Base-by-base conservation (phyloP, 2,329 filamentous ascomycete species). In the Tolypocladium ophioglossoides region DNA sequence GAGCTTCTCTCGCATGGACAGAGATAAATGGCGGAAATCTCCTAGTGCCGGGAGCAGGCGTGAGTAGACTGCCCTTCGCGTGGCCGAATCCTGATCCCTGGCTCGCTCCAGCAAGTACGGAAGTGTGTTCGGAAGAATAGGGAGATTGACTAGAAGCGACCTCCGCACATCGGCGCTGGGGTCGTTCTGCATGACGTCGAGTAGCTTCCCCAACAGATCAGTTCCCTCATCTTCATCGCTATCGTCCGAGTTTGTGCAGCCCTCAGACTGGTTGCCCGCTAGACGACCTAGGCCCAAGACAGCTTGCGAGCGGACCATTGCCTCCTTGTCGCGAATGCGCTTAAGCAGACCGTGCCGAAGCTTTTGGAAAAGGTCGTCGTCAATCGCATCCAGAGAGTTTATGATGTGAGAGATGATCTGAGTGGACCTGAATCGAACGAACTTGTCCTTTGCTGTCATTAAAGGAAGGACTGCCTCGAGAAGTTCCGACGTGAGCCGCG, bases 1-100 rank as follows among this genome's bases (percentile, higher is more conserved):
- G 35, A 99, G 78, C 70, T 97, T 97, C 70, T 99, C 94, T 65
- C 94, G 80, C 85, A 97, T 95, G 2, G 88, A 90, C 27, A 99
- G 78, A 12, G 91, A 96, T 52, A 99, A 74, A 71, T 96, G 90
- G 53, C 94, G 83, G 71, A 99, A 99, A 70, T 99, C 94, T 14
- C 91, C 94, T 1, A 99, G 76, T 0, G 87, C 87, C 2, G 94
- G 94, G 6, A 99, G 75, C 8, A 99, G 77, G 38, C 88, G 84
- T 1, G 91, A 87, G 67, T 97, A 99, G 2, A 99, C 79, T 11
- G 90, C 87, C 56, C 91, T 80, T 56, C 94, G 80, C 4, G 91
- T 97, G 7, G 85, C 80, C 4, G 89, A 80, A 68, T 99, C 94
- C 55, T 91, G 80, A 66, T 99, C 94, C 65, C 94, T 80, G 18